phyloP scores from a whole-genome alignment of 306 rosid species.

The Rosa chinensis region DNA sequence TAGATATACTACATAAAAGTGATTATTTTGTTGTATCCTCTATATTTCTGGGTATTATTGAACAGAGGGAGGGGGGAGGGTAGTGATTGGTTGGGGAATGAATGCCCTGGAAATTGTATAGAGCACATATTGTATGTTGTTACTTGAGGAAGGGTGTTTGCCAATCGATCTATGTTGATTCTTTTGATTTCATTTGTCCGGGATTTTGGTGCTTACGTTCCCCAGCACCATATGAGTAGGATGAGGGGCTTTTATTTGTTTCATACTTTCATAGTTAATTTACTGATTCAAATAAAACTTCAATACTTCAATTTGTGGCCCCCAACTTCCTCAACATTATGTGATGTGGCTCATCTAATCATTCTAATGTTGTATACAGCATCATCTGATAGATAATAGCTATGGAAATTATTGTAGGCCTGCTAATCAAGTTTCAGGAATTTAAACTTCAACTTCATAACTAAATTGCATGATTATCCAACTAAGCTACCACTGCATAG shows the following conservation, averaged over 20 bases:
- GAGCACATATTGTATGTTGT: slow-evolving; percentile 31
- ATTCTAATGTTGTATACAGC: background rate
- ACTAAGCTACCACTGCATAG: too few species aligned
- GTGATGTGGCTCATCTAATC: background rate
- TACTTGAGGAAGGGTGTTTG: slow-evolving; percentile 16
- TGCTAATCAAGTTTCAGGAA: background rate
- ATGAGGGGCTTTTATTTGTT: slow-evolving; percentile 1
- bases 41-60: slow-evolving; percentile 23
- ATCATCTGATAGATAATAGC: background rate
- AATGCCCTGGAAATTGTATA: slow-evolving; percentile 40
- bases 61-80: slow-evolving; percentile 22
- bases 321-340: background rate
- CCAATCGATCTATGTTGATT: slow-evolving; percentile 14
- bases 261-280: background rate
- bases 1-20: slow-evolving; percentile 10
- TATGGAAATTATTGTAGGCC: background rate
- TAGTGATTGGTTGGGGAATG: slow-evolving; percentile 34
- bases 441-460: background rate
- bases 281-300: slow-evolving; percentile 33
- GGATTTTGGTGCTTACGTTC: slow-evolving; percentile 18
- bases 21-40: slow-evolving; percentile 27
- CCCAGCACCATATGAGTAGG: slow-evolving; percentile 7
- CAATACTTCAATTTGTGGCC: slow-evolving; percentile 1
- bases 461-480: background rate
- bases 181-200: slow-evolving; percentile 11